Evolutionary conservation across 768 basidiomycete species (phyloP).

Genomic region (Suillus luteus): DNA sequence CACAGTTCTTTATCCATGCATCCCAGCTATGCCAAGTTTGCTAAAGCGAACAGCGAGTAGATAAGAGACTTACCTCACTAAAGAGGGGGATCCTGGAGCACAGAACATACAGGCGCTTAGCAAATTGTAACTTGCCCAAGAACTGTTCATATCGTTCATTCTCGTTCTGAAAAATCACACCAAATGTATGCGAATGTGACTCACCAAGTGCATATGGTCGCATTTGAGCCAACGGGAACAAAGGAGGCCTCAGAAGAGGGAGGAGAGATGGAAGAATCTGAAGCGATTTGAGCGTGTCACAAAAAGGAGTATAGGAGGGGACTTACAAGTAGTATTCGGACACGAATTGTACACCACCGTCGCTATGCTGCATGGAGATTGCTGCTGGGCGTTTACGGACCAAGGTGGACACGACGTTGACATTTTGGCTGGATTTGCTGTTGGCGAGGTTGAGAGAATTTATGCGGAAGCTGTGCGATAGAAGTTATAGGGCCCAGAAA

Average conservation of each 20-base stretch:
- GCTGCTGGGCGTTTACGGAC: constrained; percentile 12
- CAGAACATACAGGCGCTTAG: constrained; percentile 28
- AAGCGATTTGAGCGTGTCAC: background rate
- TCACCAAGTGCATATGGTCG: constrained; percentile 29
- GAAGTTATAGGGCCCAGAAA: background rate
- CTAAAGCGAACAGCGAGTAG: background rate
- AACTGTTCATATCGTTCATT: constrained; percentile 16
- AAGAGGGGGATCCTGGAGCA: constrained; percentile 17
- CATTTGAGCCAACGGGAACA: constrained; percentile 20
- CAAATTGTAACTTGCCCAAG: constrained; percentile 34
- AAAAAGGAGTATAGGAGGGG: background rate
- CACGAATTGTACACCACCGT: constrained; percentile 23
- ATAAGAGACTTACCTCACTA: constrained; percentile 18
- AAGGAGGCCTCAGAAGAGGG: constrained; percentile 9
- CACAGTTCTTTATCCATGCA: constrained; percentile 22
- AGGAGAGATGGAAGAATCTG: background rate
- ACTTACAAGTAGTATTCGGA: constrained; percentile 18
- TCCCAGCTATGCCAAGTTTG: constrained; percentile 24
- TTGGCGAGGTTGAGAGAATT: background rate
- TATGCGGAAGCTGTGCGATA: background rate
- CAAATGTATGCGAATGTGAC: background rate
- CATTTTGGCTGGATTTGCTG: background rate
- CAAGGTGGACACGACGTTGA: constrained; percentile 3
- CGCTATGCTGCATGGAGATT: constrained; percentile 22
- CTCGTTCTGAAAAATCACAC: background rate